A percentile compares a stretch with the other conserved stretches of the same genome.
Evolutionary conservation across 176 grass and related monocot species (phyloP).

Genomic region (Elymus sibiricus): DNA sequence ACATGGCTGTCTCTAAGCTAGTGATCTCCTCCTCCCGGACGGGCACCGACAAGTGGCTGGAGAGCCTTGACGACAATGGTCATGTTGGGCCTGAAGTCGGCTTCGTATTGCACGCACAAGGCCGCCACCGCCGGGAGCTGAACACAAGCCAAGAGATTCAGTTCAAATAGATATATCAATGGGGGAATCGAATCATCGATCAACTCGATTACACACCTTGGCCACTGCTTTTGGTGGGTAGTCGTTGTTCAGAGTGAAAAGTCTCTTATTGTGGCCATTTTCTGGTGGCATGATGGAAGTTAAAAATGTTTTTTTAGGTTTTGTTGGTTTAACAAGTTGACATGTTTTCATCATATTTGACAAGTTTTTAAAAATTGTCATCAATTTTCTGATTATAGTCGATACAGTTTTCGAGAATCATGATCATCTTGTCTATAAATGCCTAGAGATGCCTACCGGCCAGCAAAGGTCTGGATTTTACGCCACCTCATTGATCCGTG

Average conservation of each 20-base stretch:
- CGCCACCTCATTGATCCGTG: too few species aligned
- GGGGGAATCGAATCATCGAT: neutral
- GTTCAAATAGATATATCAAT: neutral
- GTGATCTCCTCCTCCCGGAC: slow-evolving; percentile 30
- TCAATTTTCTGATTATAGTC: too few species aligned
- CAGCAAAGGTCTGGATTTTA: too few species aligned
- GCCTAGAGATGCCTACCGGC: too few species aligned
- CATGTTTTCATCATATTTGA: too few species aligned
- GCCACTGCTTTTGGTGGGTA: slow-evolving; percentile 92
- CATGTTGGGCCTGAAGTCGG: slow-evolving; percentile 93
- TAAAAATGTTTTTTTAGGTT: too few species aligned
- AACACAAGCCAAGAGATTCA: neutral
- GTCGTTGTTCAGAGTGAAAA: slow-evolving; percentile 63
- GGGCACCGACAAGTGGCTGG: slow-evolving; percentile 58
- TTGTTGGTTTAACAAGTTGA: too few species aligned
- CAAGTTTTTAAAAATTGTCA: too few species aligned
- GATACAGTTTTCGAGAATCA: too few species aligned
- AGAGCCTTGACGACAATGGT: slow-evolving; percentile 89
- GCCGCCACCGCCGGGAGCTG: slow-evolving; percentile 91
- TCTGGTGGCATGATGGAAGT: too few species aligned
- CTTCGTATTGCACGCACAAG: slow-evolving; percentile 81
- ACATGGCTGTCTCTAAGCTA: neutral
- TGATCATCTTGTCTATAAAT: too few species aligned
- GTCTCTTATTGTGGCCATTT: too few species aligned
- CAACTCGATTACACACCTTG: slow-evolving; percentile 47